Conservation (phyloP, 1,284 basidiomycete species). For the Ceratobasidium sp. region DNA sequence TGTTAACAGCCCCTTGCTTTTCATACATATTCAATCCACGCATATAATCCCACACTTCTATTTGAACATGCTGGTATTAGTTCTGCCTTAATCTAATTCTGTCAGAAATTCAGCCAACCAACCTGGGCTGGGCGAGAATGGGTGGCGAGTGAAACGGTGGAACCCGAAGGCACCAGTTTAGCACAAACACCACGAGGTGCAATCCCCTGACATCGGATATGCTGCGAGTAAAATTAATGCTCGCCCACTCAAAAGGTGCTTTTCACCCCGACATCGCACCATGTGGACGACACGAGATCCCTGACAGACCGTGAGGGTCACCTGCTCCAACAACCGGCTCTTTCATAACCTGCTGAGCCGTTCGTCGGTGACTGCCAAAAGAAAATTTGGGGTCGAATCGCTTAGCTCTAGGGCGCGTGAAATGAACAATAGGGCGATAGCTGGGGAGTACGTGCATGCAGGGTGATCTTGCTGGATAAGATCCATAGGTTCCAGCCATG, state of each 20-base stretch:
- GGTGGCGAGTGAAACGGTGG: too few species aligned
- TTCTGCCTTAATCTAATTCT: neutral
- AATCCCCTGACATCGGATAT: neutral
- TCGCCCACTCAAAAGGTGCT: neutral
- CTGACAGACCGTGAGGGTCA: slow-evolving; percentile 8
- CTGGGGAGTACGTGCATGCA: neutral
- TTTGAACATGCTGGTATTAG: neutral
- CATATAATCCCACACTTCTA: neutral
- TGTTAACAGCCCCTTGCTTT: neutral
- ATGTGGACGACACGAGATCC: slow-evolving; percentile 1
- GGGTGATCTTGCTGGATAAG: slow-evolving; percentile 28
- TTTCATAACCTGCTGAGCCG: slow-evolving; percentile 4
- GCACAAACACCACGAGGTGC: neutral
- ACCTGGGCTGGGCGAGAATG: neutral
- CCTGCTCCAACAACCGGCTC: neutral
- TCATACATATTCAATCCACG: slow-evolving; percentile 11
- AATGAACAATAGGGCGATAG: slow-evolving; percentile 16
- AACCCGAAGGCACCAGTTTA: neutral
- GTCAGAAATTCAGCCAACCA: neutral
- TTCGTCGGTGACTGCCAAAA: neutral
- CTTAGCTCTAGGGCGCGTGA: slow-evolving; percentile 5
- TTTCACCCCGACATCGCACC: neutral
- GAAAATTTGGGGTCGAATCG: slow-evolving; percentile 23
- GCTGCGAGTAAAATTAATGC: neutral
- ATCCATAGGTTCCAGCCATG: slow-evolving; percentile 13